Conservation (phyloP, 306 rosid species). For the Herpetospermum pedunculosum region DNA sequence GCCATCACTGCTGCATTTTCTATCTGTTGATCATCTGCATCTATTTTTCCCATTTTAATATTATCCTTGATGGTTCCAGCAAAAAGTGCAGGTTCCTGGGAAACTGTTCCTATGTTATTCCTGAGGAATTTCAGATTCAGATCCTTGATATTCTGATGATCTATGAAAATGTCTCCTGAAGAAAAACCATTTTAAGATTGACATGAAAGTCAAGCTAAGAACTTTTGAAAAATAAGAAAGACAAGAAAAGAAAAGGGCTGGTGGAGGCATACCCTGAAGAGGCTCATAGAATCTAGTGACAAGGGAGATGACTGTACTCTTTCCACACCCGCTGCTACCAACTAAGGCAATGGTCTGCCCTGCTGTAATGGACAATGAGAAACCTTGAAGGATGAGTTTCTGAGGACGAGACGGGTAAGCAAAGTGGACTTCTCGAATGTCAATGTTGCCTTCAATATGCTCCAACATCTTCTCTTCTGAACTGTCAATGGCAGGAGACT, state of each 20-base stretch:
- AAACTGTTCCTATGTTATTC: constrained; percentile 60
- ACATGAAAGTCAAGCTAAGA: not conserved
- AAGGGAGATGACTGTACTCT: constrained; percentile 76
- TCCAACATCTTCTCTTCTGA: constrained; percentile 29
- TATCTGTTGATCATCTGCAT: constrained; percentile 56
- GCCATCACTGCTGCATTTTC: constrained; percentile 62
- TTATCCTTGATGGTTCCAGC: constrained; percentile 62
- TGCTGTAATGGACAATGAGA: constrained; percentile 62
- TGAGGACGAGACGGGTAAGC: constrained; percentile 70
- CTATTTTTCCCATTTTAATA: constrained; percentile 57
- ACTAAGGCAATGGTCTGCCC: constrained; percentile 73
- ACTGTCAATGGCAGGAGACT: constrained; percentile 37
- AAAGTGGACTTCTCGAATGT: constrained; percentile 41
- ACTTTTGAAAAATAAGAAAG: not conserved
- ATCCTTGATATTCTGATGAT: constrained; percentile 48
- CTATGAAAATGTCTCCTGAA: constrained; percentile 64
- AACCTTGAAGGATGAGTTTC: constrained; percentile 49
- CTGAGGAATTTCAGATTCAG: constrained; percentile 63
- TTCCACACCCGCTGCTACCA: constrained; percentile 93
- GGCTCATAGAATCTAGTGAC: constrained; percentile 75
- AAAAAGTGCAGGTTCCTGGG: constrained; percentile 75
- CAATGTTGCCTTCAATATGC: constrained; percentile 40
- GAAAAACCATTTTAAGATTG: not conserved
- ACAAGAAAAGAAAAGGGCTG: not conserved
- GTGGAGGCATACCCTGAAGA: constrained; percentile 29